phyloP scores from a whole-genome alignment of 306 rosid genomes.

The Parietaria judaica region DNA sequence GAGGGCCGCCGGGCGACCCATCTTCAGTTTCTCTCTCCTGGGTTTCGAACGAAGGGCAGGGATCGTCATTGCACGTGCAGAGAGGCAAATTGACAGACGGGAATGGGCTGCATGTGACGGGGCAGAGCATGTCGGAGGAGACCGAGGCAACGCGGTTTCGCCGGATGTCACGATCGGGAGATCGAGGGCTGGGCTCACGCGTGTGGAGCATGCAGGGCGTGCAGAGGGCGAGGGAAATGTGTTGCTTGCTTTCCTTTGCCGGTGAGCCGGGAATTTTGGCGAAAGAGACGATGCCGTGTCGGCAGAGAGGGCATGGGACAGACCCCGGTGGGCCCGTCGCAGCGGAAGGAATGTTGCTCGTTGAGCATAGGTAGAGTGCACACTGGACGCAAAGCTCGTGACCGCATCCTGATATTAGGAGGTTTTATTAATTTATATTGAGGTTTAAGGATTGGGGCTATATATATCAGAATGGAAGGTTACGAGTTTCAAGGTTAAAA shows the following conservation, averaged over 20 bases:
- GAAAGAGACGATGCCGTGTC: slow-evolving; percentile 72
- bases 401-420: slow-evolving; percentile 61
- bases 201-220: slow-evolving; percentile 83
- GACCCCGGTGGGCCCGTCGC: slow-evolving; percentile 60
- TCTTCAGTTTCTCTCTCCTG: slow-evolving; percentile 49
- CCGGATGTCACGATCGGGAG: slow-evolving; percentile 56
- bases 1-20: slow-evolving; percentile 39
- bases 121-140: slow-evolving; percentile 80
- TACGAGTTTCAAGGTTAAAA: too few relatives aligned
- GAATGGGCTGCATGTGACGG: slow-evolving; percentile 88
- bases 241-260: slow-evolving; percentile 51
- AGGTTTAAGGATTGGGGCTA: too few relatives aligned
- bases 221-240: slow-evolving; percentile 63
- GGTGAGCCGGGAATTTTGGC: slow-evolving; percentile 64
- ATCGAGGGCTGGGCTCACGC: slow-evolving; percentile 33
- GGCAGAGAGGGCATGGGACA: slow-evolving; percentile 86
- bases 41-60: slow-evolving; percentile 71
- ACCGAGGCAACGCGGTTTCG: slow-evolving; percentile 77
- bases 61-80: slow-evolving; percentile 81
- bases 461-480: too few relatives aligned
- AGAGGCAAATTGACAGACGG: slow-evolving; percentile 80
- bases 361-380: slow-evolving; percentile 90
- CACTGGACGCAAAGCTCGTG: slow-evolving; percentile 91
- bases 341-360: slow-evolving; percentile 60
- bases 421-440: too few relatives aligned